A percentile compares a stretch with the other conserved stretches of the same genome.
Conservation (phyloP, 192 early-diverging fungal genomes). For the Rhizoclosmatium sp. region DNA sequence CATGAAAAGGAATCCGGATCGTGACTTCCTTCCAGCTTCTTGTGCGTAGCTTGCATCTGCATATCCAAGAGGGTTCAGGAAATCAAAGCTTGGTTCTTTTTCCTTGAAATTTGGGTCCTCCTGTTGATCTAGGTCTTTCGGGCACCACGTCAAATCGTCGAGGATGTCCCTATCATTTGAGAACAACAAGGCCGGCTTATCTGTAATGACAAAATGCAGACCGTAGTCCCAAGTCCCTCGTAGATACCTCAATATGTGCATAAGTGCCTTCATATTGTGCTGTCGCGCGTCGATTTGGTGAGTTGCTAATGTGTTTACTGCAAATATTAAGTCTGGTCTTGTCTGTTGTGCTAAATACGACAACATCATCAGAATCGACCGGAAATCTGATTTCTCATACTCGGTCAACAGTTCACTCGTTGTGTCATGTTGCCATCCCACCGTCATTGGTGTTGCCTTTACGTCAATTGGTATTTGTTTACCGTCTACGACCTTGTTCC, state of each 20-base stretch:
- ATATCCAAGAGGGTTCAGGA: not conserved
- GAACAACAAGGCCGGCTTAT: not conserved
- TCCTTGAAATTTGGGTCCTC: not conserved
- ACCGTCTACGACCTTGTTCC: conserved; percentile 15
- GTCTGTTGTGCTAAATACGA: not conserved
- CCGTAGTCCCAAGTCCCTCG: conserved; percentile 20
- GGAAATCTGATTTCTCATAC: not conserved
- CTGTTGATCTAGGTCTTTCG: not conserved
- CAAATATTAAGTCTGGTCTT: conserved; percentile 7
- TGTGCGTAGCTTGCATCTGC: conserved; percentile 20
- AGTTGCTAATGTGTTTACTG: not conserved
- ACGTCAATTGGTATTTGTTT: conserved; percentile 12
- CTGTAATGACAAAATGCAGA: conserved; percentile 7
- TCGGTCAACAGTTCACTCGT: not conserved
- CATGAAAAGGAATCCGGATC: conserved; percentile 22
- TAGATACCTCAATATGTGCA: conserved; percentile 22
- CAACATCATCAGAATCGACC: conserved; percentile 5
- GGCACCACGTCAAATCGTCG: not conserved
- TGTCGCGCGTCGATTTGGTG: conserved; percentile 7
- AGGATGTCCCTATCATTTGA: not conserved
- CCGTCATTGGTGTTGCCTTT: conserved; percentile 8
- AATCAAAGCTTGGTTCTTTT: not conserved
- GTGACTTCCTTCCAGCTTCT: not conserved
- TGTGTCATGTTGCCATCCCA: conserved; percentile 17
- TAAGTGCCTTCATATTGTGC: conserved; percentile 7